Percentiles rank a stretch among this genome's conserved stretches.
These are phyloP conservation scores for Yamadazyma epiphylla DNA, from an alignment of 1,139 yeast genomes.

Conservation along the genomic window DNA sequence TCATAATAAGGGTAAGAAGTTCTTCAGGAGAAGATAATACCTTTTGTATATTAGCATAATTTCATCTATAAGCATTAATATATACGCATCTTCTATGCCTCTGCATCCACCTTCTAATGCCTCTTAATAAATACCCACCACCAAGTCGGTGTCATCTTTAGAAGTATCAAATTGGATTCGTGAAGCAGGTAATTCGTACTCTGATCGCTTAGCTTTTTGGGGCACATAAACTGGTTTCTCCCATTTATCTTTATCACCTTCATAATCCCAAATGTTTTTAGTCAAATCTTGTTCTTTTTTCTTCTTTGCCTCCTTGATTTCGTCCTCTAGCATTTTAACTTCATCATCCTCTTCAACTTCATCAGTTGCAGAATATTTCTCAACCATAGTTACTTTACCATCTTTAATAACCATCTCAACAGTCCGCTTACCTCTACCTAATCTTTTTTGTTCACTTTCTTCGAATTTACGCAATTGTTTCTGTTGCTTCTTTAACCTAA, in stretches of 20 bases:
- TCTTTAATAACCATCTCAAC: slow-evolving; percentile 75
- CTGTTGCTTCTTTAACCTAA: slow-evolving; percentile 78
- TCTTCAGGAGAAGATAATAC: slow-evolving; percentile 7
- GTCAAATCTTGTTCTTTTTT: slow-evolving; percentile 11
- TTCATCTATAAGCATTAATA: slow-evolving; percentile 3
- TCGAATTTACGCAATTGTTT: slow-evolving; percentile 62
- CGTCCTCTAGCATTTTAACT: slow-evolving; percentile 3
- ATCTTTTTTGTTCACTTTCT: slow-evolving; percentile 50
- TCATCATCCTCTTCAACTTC: slow-evolving; percentile 22
- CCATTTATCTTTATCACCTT: slow-evolving; percentile 50
- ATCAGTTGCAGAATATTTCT: slow-evolving; percentile 18
- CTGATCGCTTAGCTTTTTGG: not conserved
- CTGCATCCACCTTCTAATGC: no score
- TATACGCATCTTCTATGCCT: no score
- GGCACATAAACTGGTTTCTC: slow-evolving; percentile 40
- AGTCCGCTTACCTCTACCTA: slow-evolving; percentile 71
- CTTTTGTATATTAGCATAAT: slow-evolving; percentile 1
- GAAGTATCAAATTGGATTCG: slow-evolving; percentile 16
- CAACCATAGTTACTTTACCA: slow-evolving; percentile 71
- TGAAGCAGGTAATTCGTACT: slow-evolving; percentile 2
- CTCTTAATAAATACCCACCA: no score
- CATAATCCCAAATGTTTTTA: slow-evolving; percentile 52
- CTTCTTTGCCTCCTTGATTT: slow-evolving; percentile 18
- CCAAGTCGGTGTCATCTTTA: slow-evolving; percentile 11
- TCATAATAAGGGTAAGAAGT: slow-evolving; percentile 19